These are phyloP conservation scores for Salix brachista DNA, from an alignment of 345 rosid species.

Conservation along the genomic window DNA sequence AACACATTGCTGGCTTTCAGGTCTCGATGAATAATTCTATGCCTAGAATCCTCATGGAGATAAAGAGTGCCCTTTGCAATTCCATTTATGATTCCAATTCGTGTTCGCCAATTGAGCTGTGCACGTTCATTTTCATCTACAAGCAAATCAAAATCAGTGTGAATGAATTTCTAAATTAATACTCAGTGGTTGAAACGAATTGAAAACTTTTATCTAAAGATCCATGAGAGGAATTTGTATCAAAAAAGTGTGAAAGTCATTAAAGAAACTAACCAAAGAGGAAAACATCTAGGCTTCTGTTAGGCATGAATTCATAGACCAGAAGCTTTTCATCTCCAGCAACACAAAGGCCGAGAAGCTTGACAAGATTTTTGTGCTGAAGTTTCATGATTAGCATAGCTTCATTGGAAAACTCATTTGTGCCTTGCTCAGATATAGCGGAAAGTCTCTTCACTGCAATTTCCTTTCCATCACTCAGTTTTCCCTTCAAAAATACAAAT, in stretches of 20 bases:
- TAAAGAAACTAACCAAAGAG: slow-evolving; percentile 38
- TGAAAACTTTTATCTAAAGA: neutral
- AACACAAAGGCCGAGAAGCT: slow-evolving; percentile 49
- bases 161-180: neutral
- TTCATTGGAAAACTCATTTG: slow-evolving; percentile 37
- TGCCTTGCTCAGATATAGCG: slow-evolving; percentile 29
- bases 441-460: slow-evolving; percentile 41
- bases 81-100: slow-evolving; percentile 26
- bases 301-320: slow-evolving; percentile 59
- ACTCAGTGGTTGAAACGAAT: neutral
- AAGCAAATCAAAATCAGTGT: neutral
- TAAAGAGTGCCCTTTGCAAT: slow-evolving; percentile 37
- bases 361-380: slow-evolving; percentile 51
- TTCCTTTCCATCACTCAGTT: slow-evolving; percentile 37
- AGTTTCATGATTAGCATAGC: slow-evolving; percentile 40
- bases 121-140: slow-evolving; percentile 23
- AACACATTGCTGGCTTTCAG: slow-evolving; percentile 56
- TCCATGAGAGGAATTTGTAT: neutral
- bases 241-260: neutral
- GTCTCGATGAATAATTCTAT: slow-evolving; percentile 50
- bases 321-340: slow-evolving; percentile 38
- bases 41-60: slow-evolving; percentile 55
- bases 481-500: slow-evolving; percentile 34
- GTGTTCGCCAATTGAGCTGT: slow-evolving; percentile 24
- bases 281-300: slow-evolving; percentile 37